Conservation (phyloP, 768 basidiomycete species). For the Neoboletus brunneissimus region DNA sequence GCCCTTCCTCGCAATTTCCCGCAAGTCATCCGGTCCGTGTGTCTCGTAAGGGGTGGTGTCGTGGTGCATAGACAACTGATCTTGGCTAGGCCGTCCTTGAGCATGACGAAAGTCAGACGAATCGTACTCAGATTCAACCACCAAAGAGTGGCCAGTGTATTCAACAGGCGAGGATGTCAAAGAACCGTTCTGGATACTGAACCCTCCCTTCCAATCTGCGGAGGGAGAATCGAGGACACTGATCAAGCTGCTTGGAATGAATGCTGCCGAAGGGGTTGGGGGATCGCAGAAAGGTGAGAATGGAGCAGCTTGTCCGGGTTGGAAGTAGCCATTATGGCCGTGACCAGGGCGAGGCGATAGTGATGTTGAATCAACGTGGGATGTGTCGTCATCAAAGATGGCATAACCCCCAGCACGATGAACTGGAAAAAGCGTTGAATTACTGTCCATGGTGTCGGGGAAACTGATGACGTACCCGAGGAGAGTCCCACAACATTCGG, state of each 20-base stretch:
- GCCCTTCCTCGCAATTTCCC: constrained; percentile 9
- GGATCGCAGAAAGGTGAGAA: constrained; percentile 58
- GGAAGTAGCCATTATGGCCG: constrained; percentile 13
- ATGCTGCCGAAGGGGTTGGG: constrained; percentile 40
- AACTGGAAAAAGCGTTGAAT: constrained; percentile 12
- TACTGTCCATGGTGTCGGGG: constrained; percentile 8
- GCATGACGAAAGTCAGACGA: constrained; percentile 44
- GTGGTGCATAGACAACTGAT: constrained; percentile 25
- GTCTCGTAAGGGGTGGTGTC: constrained; percentile 37
- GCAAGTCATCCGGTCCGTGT: constrained; percentile 14
- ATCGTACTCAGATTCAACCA: constrained; percentile 39
- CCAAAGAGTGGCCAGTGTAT: constrained; percentile 30
- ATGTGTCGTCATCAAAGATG: constrained; percentile 41
- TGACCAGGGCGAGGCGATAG: constrained; percentile 13
- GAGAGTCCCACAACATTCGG: constrained; percentile 31
- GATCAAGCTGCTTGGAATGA: constrained; percentile 55
- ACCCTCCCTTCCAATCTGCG: constrained; percentile 47
- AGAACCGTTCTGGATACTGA: constrained; percentile 14
- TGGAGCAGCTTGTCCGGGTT: constrained; percentile 22
- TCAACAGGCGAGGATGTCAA: constrained; percentile 44
- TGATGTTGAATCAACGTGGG: constrained; percentile 25
- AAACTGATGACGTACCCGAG: constrained; percentile 31
- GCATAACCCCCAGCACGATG: constrained; percentile 39
- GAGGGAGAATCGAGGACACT: constrained; percentile 50
- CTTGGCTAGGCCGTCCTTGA: constrained; percentile 14